Evolutionary conservation across 164 flowering plant genomes (phyloP), one percentile per base, ranked within the genome.

Genomic region (Kalanchoe fedtschenkoi): DNA sequence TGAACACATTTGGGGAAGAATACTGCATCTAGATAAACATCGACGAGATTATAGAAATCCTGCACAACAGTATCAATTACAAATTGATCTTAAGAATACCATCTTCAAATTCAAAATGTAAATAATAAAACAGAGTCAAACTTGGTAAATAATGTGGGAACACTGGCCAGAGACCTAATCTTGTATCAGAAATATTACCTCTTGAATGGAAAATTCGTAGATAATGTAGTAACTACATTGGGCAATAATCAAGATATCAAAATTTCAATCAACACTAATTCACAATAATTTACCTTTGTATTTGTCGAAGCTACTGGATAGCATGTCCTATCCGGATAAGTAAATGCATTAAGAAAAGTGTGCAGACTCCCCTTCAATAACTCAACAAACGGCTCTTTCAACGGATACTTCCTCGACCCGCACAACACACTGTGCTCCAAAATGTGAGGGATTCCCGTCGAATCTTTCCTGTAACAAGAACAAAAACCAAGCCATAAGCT

Each of bases 251-350:
- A 51, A 19, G n/a, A 16, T 16, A 29, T 33, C 33, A 56, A 30
- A 56, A 5, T 34, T 32, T 17, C 61, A 16, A 32, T 57, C 61
- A 58, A 58, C 11, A 33, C 14, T 16, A 32, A 58, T n/a, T 32
- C 13, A 4, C 32, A 13, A 34, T 17, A 68, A 32, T 32, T 56
- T 76, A 88, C 99, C 93, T 90, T 93, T 11, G 87, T 71, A 71
- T 93, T 93, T 6, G 97, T 93, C 26, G 99, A 93, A 65, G 99
- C 99, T 65, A 93, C 99, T 21, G 98, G 99, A 70, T 93, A 93
- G 76, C 99, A 93, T 17, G 99, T 93, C 78, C 97, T 81, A 75
- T 93, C 99, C 26, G 99, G 99, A 81, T 93, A 90, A 28, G 99
- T 90, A 66, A 93, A 93, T 35, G 99, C 99, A 78, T 93, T 93